phyloP scores from a whole-genome alignment of 805 yeast genomes.

The Yarrowia sp. region DNA sequence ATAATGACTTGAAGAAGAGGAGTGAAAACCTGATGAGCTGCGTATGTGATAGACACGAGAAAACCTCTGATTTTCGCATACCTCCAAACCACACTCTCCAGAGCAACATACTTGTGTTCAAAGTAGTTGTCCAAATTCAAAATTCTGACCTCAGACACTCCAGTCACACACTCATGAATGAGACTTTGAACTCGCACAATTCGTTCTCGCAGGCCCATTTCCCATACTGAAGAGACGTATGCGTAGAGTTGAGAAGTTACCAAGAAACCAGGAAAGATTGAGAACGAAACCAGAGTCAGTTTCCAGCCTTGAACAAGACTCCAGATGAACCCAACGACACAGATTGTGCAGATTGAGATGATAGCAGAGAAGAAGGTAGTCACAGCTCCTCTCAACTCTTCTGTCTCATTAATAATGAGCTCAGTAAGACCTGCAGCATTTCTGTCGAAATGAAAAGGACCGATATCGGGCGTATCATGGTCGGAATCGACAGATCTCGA shows the following conservation, averaged over 20 bases:
- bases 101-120: constrained; percentile 38
- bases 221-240: constrained; percentile 50
- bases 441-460: constrained; percentile 37
- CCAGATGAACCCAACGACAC: constrained; percentile 70
- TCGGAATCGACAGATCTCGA: constrained; percentile 27
- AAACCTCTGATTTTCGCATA: constrained; percentile 55
- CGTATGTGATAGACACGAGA: constrained; percentile 64
- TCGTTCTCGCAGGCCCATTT: constrained; percentile 54
- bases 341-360: constrained; percentile 53
- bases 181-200: constrained; percentile 34
- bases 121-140: constrained; percentile 56
- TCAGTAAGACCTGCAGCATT: constrained; percentile 54
- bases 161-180: constrained; percentile 52
- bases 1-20: constrained; percentile 66
- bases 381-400: constrained; percentile 68
- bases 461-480: background rate
- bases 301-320: constrained; percentile 81
- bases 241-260: constrained; percentile 55
- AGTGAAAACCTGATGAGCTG: constrained; percentile 53
- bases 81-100: constrained; percentile 39
- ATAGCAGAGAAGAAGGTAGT: constrained; percentile 59
- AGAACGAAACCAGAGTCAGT: constrained; percentile 73
- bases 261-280: constrained; percentile 66
- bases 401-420: constrained; percentile 72
- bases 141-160: constrained; percentile 62